Percentiles rank a stretch among this genome's conserved stretches.
These are phyloP conservation scores for Chaetomium sp. DNA, from an alignment of 2,329 filamentous ascomycete species.

Conservation along the genomic window DNA sequence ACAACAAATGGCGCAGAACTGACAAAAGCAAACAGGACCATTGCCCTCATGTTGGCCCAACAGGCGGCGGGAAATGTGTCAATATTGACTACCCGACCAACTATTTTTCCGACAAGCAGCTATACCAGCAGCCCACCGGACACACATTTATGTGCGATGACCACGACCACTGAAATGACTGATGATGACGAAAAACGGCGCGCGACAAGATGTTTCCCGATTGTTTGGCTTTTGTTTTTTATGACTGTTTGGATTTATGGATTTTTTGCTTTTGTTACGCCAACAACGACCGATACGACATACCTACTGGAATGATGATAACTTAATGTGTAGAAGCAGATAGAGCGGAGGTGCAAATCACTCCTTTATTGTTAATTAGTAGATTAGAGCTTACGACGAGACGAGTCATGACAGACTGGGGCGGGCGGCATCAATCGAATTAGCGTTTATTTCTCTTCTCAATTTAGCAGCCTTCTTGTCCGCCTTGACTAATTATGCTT, in stretches of 20 bases:
- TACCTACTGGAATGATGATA: not conserved
- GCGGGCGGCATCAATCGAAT: not conserved
- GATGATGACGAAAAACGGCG: not conserved
- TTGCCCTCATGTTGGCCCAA: slow-evolving; percentile 27
- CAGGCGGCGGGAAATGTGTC: slow-evolving; percentile 28
- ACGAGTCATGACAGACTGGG: slow-evolving; percentile 1
- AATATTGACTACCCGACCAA: slow-evolving; percentile 21
- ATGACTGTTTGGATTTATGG: too few species aligned
- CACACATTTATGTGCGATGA: slow-evolving; percentile 25
- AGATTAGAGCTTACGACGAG: slow-evolving; percentile 10
- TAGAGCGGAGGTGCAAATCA: not conserved
- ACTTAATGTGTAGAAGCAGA: not conserved
- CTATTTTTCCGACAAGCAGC: slow-evolving; percentile 23
- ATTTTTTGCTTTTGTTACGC: too few species aligned
- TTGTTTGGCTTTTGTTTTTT: too few species aligned
- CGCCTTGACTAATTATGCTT: too few species aligned
- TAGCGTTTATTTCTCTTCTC: not conserved
- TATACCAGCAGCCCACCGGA: slow-evolving; percentile 22
- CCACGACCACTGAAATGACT: not conserved
- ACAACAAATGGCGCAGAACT: not conserved
- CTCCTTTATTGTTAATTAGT: not conserved
- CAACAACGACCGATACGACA: too few species aligned
- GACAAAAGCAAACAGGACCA: slow-evolving; percentile 19
- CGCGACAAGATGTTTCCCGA: too few species aligned
- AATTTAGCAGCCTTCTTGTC: too few species aligned